Evolutionary conservation across 345 rosid species (phyloP), one percentile per base, ranked within the genome.

Genomic region (Boechera stricta): DNA sequence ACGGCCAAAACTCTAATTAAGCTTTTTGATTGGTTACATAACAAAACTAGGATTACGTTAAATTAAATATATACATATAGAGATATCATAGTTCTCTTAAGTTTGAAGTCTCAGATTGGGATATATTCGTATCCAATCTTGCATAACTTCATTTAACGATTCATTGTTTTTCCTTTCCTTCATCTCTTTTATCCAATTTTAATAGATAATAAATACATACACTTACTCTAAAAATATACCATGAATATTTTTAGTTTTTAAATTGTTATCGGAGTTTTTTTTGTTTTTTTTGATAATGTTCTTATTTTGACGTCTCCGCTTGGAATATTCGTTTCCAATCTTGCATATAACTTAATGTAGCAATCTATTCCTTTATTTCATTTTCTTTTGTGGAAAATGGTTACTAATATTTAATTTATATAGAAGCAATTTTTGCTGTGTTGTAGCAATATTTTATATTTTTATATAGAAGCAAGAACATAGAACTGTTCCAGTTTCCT

Each of bases 41-140:
- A 45, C 9, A 18, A 58, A 45, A 47, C 7, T 10, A 42, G 12
- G 0, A 28, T 1, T 5, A 6, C 26, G 0, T 11, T 13, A 68
- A 13, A 13, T 39, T 55, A 15, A 7, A 69, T 41, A 39, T 6
- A 28, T 33, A 5, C 16, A 36, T 26, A 16, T 11, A 32, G 42
- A 28, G 0, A 57, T n/a, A 9, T 56, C 15, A 31, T 36, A 35
- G 5, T 13, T 63, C 3, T 41, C 71, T 44, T 2, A 65, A 66
- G 72, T 57, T 57, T 35, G 52, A 66, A 67, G 73, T 28, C 59
- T 57, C 59, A 31, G 45, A 51, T 49, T 59, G 74, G 79, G 68
- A 76, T 76, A 76, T 76, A 67, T 75, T 67, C 79, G 33, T 36
- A 48, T 67, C 71, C 78, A 44, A 33, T 13, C 31, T 45, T 56